A percentile compares a stretch with the other conserved stretches of the same genome.
Conservation (phyloP, 169 alveolate genomes). For the Cyclospora cayetanensis region DNA sequence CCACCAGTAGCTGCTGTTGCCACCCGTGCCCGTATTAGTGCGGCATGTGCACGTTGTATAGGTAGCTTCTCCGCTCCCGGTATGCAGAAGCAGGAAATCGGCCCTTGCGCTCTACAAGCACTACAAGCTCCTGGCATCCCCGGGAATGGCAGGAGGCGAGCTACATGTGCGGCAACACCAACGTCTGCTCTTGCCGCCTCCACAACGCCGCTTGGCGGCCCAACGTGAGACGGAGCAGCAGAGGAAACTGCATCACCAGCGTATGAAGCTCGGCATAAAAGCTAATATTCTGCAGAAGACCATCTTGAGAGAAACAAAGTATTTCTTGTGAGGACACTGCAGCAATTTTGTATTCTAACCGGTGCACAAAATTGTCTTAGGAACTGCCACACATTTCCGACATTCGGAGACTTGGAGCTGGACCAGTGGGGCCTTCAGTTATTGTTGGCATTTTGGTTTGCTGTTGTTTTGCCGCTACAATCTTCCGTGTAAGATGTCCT, state of each 20-base stretch:
- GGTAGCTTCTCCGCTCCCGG: not conserved
- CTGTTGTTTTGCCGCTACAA: no score
- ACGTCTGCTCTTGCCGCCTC: slow-evolving; percentile 23
- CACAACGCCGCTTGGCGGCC: slow-evolving; percentile 31
- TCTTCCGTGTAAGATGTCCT: no score
- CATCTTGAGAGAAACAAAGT: slow-evolving; percentile 37
- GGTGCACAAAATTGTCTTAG: no score
- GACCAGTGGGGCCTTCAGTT: no score
- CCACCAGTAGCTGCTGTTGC: not conserved
- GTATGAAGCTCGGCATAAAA: slow-evolving; percentile 30
- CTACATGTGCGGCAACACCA: not conserved
- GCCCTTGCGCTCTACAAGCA: slow-evolving; percentile 2
- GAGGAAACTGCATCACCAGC: not conserved
- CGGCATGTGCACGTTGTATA: not conserved
- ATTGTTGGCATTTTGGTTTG: no score
- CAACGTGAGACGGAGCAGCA: slow-evolving; percentile 53
- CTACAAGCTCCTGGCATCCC: slow-evolving; percentile 10
- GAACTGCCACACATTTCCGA: no score
- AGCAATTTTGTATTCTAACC: no score
- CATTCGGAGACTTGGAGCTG: no score
- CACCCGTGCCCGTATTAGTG: not conserved
- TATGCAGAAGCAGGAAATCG: not conserved
- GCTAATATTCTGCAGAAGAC: slow-evolving; percentile 39
- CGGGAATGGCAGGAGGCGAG: not conserved
- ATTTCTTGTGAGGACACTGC: slow-evolving; percentile 24